phyloP scores from a whole-genome alignment of 192 early-diverging fungal species.

The Coemansia sp. region DNA sequence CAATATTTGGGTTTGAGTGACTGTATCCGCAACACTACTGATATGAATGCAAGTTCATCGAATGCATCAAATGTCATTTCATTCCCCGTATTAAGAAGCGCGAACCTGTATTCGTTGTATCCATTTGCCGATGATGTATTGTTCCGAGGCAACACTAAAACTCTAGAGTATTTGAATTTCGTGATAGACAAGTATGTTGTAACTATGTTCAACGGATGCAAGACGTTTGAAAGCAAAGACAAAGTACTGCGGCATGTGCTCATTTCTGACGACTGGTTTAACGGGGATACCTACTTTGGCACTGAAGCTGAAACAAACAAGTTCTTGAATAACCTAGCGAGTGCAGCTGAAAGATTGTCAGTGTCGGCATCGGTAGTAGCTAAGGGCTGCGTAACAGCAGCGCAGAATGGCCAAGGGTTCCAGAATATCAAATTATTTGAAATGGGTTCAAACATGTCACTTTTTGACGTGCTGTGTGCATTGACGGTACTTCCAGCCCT shows the following conservation, averaged over 20 bases:
- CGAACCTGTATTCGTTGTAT: not conserved
- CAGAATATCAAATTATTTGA: not conserved
- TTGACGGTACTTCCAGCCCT: not conserved
- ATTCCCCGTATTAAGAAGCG: not conserved
- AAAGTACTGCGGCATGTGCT: not conserved
- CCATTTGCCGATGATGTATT: conserved; percentile 11
- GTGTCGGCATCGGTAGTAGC: not conserved
- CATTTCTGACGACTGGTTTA: not conserved
- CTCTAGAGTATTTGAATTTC: not conserved
- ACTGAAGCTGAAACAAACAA: not conserved
- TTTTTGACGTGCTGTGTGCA: not conserved
- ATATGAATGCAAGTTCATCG: too few relatives aligned
- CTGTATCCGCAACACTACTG: not conserved
- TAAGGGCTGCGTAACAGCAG: not conserved
- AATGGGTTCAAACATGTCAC: not conserved
- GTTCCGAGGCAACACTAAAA: conserved; percentile 10
- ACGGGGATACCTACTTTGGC: not conserved
- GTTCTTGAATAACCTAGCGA: not conserved
- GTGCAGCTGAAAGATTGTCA: too few relatives aligned
- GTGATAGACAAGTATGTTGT: not conserved
- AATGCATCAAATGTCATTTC: not conserved
- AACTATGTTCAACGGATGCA: not conserved
- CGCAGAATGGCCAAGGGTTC: not conserved
- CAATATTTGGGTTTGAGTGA: not conserved
- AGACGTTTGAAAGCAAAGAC: not conserved